Percentiles rank a stretch among this genome's conserved stretches.
Conservation (phyloP, 2,329 filamentous ascomycete genomes). For the Epichloe bromicola region DNA sequence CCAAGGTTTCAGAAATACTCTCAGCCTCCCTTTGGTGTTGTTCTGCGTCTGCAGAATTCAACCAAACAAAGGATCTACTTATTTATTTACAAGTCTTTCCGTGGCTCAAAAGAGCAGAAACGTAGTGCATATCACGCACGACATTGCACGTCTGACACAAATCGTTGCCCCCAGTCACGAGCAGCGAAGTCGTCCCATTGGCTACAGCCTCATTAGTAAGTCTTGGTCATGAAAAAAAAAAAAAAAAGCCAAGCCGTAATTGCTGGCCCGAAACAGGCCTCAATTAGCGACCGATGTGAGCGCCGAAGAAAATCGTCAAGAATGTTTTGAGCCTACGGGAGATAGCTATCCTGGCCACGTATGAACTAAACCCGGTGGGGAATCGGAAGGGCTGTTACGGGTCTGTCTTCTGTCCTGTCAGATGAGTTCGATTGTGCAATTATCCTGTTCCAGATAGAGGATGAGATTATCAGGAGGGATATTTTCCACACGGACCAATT, state of each 20-base stretch:
- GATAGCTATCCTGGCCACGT: conserved; percentile 30
- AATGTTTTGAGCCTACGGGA: conserved; percentile 34
- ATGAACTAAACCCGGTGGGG: not conserved
- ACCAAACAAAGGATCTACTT: too few species aligned
- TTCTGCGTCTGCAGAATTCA: too few species aligned
- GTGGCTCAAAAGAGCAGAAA: too few species aligned
- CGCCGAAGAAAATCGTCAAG: conserved; percentile 29
- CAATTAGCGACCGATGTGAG: conserved; percentile 27
- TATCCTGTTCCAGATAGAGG: too few species aligned
- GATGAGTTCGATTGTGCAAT: not conserved
- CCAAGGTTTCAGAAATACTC: too few species aligned
- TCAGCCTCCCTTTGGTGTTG: too few species aligned
- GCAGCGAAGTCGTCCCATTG: conserved; percentile 33
- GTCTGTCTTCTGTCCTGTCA: not conserved
- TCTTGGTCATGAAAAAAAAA: not conserved
- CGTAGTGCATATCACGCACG: too few species aligned
- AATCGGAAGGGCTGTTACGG: not conserved
- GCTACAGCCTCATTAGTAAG: conserved; percentile 43
- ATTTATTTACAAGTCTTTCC: too few species aligned
- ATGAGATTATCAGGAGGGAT: conserved; percentile 7
- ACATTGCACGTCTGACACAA: too few species aligned
- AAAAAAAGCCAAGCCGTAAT: not conserved
- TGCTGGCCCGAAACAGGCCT: conserved; percentile 20
- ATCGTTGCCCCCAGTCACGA: conserved; percentile 11
- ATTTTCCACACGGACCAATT: conserved; percentile 18